Evolutionary conservation across 2,329 filamentous ascomycete genomes (phyloP), one percentile per base, ranked within the genome.

Genomic region (Aspergillus versicolor): DNA sequence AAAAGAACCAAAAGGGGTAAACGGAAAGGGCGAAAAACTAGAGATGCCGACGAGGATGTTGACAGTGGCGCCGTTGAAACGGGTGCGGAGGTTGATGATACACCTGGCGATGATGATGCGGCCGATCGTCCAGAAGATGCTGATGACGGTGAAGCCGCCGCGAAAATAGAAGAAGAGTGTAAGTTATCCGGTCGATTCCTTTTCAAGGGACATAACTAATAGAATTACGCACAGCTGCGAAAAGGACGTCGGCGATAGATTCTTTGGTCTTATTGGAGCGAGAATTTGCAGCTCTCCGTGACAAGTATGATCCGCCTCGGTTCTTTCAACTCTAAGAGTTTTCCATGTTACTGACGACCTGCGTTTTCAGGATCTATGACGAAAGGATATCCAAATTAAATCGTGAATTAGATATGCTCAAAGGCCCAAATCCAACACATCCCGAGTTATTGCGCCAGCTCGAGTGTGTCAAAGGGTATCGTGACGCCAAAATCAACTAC

Each of bases 381-480:
- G 93, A 97, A 73, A 86, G 91, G 61, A 83, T 99, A 21, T 88
- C 90, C 50, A 87, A 90, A 67, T 81, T 96, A 54, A 92, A 96
- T 61, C 78, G 80, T 50, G 86, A 88, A 73, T 76, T 88, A 48
- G 80, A 83, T 45, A 79, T 87, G 73, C 77, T 89, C 46, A 79
- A 78, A 48, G 79, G 83, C 55, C 76, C 82, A 1, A 79, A 82
- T 49, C 83, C 83, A 52, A 88, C 86, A n/a, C 94, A 99, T 71
- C 90, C 91, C 37, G 93, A 96, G 72, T 93, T 92, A 64, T 81
- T 97, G 37, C 90, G 90, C 42, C 95, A 96, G 87, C 88, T 95
- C 72, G 86, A 91, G 70, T 92, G 89, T 70, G 84, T 99, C 54
- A 87, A 96, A 75, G 88, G 89, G 58, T 87, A 93, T 68, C 84